These are phyloP conservation scores for Boletus patriciae DNA, from an alignment of 768 basidiomycete species.

Conservation along the genomic window DNA sequence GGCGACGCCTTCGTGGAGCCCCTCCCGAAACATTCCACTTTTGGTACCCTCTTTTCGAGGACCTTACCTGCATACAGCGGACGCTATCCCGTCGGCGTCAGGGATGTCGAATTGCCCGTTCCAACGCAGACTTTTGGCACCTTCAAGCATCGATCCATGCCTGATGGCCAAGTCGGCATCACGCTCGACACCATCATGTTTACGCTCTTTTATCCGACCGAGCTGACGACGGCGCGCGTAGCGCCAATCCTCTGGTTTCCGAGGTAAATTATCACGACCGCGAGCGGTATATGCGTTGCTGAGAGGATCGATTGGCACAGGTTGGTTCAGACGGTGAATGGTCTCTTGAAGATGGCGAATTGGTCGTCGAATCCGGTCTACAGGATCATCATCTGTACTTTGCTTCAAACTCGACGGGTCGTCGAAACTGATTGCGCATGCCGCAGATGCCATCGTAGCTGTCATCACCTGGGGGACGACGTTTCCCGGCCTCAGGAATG, in stretches of 20 bases:
- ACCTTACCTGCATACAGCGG: slow-evolving; percentile 34
- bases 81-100: slow-evolving; percentile 31
- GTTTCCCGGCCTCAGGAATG: slow-evolving; percentile 32
- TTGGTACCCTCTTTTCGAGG: slow-evolving; percentile 23
- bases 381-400: slow-evolving; percentile 26
- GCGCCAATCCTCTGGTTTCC: slow-evolving; percentile 28
- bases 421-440: neutral
- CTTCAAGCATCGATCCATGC: slow-evolving; percentile 27
- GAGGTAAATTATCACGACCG: slow-evolving; percentile 14
- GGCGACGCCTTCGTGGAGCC: neutral
- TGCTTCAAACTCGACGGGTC: too few relatives aligned
- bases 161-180: slow-evolving; percentile 25
- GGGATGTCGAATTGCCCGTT: slow-evolving; percentile 34
- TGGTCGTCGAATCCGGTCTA: slow-evolving; percentile 30
- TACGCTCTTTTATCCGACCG: slow-evolving; percentile 35
- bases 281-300: neutral
- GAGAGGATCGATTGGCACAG: slow-evolving; percentile 3
- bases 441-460: slow-evolving; percentile 24
- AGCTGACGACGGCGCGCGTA: neutral
- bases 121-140: slow-evolving; percentile 25
- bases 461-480: slow-evolving; percentile 33
- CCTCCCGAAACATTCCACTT: slow-evolving; percentile 1
- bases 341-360: slow-evolving; percentile 34
- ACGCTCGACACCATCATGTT: slow-evolving; percentile 33
- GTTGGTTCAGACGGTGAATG: slow-evolving; percentile 33